phyloP scores from a whole-genome alignment of 106 monocot genomes.

The Cymbidium sinense region DNA sequence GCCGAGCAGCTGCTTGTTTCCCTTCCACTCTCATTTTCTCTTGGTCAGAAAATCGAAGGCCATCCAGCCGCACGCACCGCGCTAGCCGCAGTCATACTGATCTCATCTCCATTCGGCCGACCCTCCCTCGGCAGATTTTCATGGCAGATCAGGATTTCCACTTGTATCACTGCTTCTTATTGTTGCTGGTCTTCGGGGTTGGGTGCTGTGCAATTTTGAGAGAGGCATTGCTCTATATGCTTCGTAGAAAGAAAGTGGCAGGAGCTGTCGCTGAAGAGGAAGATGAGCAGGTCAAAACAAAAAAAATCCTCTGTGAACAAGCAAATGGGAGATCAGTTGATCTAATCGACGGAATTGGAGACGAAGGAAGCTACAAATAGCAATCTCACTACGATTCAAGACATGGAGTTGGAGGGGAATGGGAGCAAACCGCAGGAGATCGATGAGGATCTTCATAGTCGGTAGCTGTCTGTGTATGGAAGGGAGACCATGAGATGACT shows the following conservation, averaged over 20 bases:
- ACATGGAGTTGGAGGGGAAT: slow-evolving; percentile 22
- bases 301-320: slow-evolving; percentile 13
- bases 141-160: neutral
- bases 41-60: too few species aligned
- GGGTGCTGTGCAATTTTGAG: slow-evolving; percentile 23
- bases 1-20: too few species aligned
- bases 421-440: slow-evolving; percentile 31
- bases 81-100: too few species aligned
- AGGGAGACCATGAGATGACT: slow-evolving; percentile 66
- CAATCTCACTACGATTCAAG: slow-evolving; percentile 2
- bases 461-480: slow-evolving; percentile 75
- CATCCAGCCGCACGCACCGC: too few species aligned
- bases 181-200: slow-evolving; percentile 24
- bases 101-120: too few species aligned
- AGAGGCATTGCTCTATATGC: slow-evolving; percentile 53
- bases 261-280: slow-evolving; percentile 16
- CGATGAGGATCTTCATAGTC: slow-evolving; percentile 72
- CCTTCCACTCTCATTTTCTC: too few species aligned
- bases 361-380: slow-evolving; percentile 5
- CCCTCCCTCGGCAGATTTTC: neutral
- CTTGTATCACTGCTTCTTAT: slow-evolving; percentile 1
- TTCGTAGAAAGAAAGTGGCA: slow-evolving; percentile 35
- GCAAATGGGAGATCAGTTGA: slow-evolving; percentile 14
- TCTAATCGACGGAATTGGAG: slow-evolving; percentile 7
- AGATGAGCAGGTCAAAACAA: neutral